Conservation (phyloP, 2,329 filamentous ascomycete genomes). For the Calonectria henricotiae region DNA sequence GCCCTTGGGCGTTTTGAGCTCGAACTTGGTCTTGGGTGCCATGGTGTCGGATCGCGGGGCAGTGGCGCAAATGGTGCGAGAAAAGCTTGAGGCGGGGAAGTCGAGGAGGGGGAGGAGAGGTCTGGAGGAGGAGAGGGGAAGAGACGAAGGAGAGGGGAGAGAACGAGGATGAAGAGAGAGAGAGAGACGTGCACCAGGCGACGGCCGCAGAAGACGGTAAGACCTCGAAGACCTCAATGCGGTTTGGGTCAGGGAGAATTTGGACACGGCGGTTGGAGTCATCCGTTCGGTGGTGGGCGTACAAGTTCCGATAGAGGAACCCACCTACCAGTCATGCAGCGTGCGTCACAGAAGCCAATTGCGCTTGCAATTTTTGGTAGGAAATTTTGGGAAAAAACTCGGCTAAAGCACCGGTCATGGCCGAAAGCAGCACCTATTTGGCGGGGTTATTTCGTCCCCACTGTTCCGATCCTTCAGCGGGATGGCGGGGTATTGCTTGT, state of each 20-base stretch:
- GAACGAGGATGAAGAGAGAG: conserved; percentile 4
- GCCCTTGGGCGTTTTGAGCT: conserved; percentile 90
- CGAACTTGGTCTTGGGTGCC: conserved; percentile 55
- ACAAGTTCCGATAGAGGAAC: conserved; percentile 45
- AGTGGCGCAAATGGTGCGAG: conserved; percentile 48
- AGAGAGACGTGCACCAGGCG: conserved; percentile 30
- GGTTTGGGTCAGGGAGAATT: conserved; percentile 47
- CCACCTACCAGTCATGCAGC: conserved; percentile 47
- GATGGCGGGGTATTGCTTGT: conserved; percentile 19
- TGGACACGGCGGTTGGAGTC: conserved; percentile 48
- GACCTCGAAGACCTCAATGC: conserved; percentile 41
- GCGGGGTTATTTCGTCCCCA: conserved; percentile 13
- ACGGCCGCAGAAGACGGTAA: conserved; percentile 36
- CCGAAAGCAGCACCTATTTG: conserved; percentile 13
- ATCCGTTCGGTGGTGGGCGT: conserved; percentile 47
- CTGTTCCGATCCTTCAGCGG: conserved; percentile 16
- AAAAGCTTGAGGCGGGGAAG: conserved; percentile 48
- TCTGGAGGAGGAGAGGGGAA: conserved; percentile 30
- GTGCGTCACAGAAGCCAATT: conserved; percentile 39
- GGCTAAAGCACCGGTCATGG: conserved; percentile 26
- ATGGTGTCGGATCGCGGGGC: conserved; percentile 51
- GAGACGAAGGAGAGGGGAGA: neutral
- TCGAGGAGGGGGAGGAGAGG: conserved; percentile 29
- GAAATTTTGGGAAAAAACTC: conserved; percentile 27
- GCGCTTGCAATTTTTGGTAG: conserved; percentile 31